These are phyloP conservation scores for Chlorella sorokiniana DNA, from an alignment of 139 green algal species.

Conservation along the genomic window DNA sequence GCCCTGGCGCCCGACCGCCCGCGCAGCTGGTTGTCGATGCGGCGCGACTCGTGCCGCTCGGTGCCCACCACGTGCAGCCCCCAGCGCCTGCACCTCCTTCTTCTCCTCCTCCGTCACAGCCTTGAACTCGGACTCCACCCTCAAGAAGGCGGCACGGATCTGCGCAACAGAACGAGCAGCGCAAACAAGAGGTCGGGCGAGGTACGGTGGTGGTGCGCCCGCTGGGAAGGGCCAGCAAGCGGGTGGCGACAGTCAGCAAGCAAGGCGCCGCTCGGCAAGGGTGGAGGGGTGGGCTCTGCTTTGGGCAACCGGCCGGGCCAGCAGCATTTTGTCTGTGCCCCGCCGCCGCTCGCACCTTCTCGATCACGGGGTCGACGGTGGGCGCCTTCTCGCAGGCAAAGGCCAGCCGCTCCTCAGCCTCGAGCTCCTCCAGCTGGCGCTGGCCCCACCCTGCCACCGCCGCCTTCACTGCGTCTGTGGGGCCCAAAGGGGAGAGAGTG, in stretches of 20 bases:
- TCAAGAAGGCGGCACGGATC: conserved; percentile 44
- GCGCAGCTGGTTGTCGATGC: conserved; percentile 96
- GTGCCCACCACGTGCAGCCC: conserved; percentile 97
- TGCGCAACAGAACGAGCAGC: not conserved
- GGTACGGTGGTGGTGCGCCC: no score
- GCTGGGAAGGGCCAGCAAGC: not conserved
- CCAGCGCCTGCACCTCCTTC: conserved; percentile 71
- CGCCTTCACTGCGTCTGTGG: conserved; percentile 36
- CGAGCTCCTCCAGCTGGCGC: conserved; percentile 72
- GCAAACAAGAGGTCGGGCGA: not conserved
- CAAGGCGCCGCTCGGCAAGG: not conserved
- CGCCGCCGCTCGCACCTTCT: conserved; percentile 44
- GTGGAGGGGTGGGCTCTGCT: not conserved
- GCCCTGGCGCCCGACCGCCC: conserved; percentile 71
- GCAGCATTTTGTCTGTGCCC: not conserved
- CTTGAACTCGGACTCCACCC: conserved; percentile 86
- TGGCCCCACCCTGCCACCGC: conserved; percentile 50
- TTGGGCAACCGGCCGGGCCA: no score
- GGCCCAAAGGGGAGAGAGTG: not conserved
- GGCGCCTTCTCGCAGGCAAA: conserved; percentile 93
- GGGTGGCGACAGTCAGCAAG: not conserved
- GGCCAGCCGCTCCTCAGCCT: conserved; percentile 91
- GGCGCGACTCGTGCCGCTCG: conserved; percentile 93
- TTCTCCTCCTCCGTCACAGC: conserved; percentile 89
- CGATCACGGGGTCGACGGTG: conserved; percentile 71